These are phyloP conservation scores for Pythium sukuiense DNA, from an alignment of 352 stramenopile species.

Conservation along the genomic window DNA sequence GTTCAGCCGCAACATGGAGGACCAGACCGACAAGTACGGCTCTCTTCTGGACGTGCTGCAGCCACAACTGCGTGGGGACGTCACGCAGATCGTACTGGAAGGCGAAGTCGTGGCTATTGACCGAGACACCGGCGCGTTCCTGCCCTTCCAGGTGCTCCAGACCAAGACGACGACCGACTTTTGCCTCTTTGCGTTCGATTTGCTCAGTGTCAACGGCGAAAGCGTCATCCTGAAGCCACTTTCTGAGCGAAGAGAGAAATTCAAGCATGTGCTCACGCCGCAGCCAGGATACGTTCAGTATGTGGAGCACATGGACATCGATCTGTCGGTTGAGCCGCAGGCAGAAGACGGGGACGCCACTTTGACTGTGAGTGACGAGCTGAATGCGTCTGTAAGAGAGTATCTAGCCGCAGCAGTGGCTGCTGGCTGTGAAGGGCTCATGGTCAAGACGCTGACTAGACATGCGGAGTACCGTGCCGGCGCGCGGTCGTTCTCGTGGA, in stretches of 20 bases:
- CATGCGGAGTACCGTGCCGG: conserved; percentile 66
- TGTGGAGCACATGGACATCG: conserved; percentile 57
- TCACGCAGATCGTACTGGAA: conserved; percentile 60
- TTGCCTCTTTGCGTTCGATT: conserved; percentile 79
- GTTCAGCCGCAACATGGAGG: conserved; percentile 86
- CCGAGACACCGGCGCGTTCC: conserved; percentile 42
- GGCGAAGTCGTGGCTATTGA: conserved; percentile 78
- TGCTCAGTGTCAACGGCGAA: conserved; percentile 53
- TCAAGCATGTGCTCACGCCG: conserved; percentile 40
- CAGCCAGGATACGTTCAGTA: conserved; percentile 55
- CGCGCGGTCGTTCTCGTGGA: conserved; percentile 75
- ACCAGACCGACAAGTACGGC: conserved; percentile 68
- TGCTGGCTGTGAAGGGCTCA: conserved; percentile 75
- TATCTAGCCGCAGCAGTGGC: conserved; percentile 55
- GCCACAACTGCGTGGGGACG: conserved; percentile 27
- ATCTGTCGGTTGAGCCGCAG: conserved; percentile 8
- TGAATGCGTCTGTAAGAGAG: conserved; percentile 25
- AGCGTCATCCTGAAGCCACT: conserved; percentile 32
- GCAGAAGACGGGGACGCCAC: conserved; percentile 7
- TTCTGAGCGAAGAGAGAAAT: conserved; percentile 39
- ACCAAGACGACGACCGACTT: conserved; percentile 71
- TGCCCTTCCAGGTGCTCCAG: conserved; percentile 80
- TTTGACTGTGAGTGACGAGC: neutral
- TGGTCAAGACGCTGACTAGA: conserved; percentile 64
- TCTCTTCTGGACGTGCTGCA: conserved; percentile 51